These are phyloP conservation scores for Crotalaria pallida DNA, from an alignment of 306 rosid genomes.

Conservation along the genomic window DNA sequence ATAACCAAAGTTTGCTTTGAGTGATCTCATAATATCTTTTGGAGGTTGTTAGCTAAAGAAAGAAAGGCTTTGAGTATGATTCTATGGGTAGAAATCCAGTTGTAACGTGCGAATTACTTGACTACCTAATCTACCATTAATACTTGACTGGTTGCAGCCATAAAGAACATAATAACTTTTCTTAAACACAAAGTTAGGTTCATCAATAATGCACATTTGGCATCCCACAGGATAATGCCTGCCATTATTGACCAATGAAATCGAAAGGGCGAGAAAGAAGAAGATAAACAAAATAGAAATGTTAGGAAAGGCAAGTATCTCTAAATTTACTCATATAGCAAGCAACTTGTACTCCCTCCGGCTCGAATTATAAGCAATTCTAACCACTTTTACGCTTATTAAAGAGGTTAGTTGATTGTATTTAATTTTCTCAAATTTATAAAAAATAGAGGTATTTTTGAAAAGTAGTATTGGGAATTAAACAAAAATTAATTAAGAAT, in stretches of 20 bases:
- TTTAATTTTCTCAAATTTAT: no score
- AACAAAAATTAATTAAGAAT: no score
- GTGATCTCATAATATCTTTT: constrained; percentile 5
- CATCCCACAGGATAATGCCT: background rate
- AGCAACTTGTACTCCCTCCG: constrained; percentile 38
- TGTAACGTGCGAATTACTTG: constrained; percentile 23
- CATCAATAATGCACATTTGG: constrained; percentile 15
- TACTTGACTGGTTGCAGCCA: constrained; percentile 11
- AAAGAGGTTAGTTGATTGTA: no score
- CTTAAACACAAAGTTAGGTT: constrained; percentile 28
- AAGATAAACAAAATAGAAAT: background rate
- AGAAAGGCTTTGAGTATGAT: background rate
- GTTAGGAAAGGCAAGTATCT: constrained; percentile 7
- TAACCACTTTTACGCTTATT: no score
- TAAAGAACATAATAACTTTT: constrained; percentile 11
- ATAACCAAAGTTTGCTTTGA: background rate
- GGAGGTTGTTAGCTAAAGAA: constrained; percentile 2
- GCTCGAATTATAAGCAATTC: no score
- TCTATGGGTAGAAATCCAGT: constrained; percentile 7
- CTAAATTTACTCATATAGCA: constrained; percentile 15
- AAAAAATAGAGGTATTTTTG: no score
- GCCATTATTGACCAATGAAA: constrained; percentile 31
- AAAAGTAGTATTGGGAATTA: no score
- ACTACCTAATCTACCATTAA: constrained; percentile 24
- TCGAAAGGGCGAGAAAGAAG: background rate